Evolutionary conservation across 495 filamentous ascomycete genomes (phyloP).

Genomic region (Penicillium macrosclerotiorum): DNA sequence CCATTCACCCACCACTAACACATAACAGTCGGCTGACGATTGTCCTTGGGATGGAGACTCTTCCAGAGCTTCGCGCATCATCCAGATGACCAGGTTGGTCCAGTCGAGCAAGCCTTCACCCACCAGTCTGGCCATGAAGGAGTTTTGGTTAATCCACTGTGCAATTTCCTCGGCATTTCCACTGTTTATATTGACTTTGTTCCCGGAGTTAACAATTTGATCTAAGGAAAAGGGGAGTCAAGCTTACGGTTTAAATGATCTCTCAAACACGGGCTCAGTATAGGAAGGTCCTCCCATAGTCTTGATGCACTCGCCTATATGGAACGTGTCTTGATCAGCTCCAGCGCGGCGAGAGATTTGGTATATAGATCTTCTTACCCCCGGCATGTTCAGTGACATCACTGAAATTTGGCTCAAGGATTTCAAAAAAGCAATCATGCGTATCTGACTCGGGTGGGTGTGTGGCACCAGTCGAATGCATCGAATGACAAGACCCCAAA

Average conservation of each 20-base stretch:
- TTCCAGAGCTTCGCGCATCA: conserved; percentile 5
- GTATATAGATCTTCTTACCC: neutral
- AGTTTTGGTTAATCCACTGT: conserved; percentile 13
- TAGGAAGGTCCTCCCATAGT: conserved; percentile 3
- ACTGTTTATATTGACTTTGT: neutral
- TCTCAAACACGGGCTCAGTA: conserved; percentile 1
- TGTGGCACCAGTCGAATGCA: conserved; percentile 1
- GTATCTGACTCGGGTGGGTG: neutral
- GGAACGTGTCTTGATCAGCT: neutral
- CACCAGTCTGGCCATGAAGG: conserved; percentile 4
- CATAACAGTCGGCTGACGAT: conserved; percentile 3
- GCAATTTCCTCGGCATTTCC: conserved; percentile 1
- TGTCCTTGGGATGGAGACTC: neutral
- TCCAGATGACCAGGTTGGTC: conserved; percentile 5
- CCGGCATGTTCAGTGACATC: neutral
- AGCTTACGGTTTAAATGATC: conserved; percentile 2
- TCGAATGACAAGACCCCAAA: conserved; percentile 1
- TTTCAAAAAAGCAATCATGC: conserved; percentile 1
- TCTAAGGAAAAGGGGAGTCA: too few species aligned
- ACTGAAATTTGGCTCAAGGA: neutral
- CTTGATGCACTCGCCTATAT: neutral
- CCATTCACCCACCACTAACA: conserved; percentile 1
- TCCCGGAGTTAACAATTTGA: too few species aligned
- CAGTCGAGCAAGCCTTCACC: conserved; percentile 1
- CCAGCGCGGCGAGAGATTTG: too few species aligned